Percentiles rank a stretch among this genome's conserved stretches.
phyloP scores from a whole-genome alignment of 495 filamentous ascomycete genomes.

The Jackrogersella multiformis region DNA sequence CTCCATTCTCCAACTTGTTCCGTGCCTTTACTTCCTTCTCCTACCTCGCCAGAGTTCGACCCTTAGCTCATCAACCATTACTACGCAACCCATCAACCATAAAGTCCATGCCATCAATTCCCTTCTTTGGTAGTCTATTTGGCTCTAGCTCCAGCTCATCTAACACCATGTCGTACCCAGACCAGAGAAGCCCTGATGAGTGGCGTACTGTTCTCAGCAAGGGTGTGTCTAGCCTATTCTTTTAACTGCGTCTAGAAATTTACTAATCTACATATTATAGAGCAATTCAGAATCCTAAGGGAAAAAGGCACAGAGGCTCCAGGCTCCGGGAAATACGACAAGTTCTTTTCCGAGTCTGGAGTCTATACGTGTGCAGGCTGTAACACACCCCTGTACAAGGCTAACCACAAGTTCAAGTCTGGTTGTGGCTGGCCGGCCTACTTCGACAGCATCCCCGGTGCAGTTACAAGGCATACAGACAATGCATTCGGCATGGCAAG shows the following conservation, averaged over 20 bases:
- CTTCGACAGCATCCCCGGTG: constrained; percentile 91
- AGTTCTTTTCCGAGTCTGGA: constrained; percentile 77
- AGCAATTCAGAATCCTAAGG: constrained; percentile 93
- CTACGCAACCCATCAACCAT: constrained; percentile 36
- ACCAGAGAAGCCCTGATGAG: constrained; percentile 80
- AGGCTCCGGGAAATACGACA: constrained; percentile 83
- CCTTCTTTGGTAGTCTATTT: constrained; percentile 84
- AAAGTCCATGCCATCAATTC: constrained; percentile 73
- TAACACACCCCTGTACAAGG: constrained; percentile 86
- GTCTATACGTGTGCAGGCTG: constrained; percentile 89
- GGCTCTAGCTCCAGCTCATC: constrained; percentile 60
- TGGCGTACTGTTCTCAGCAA: constrained; percentile 86
- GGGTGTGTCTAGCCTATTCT: constrained; percentile 59
- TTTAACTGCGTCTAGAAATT: constrained; percentile 13
- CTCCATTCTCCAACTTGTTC: constrained; percentile 58
- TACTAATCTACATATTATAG: constrained; percentile 54
- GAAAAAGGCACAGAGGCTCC: constrained; percentile 89
- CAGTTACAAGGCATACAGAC: constrained; percentile 83
- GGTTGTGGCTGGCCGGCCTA: constrained; percentile 99
- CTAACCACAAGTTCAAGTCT: constrained; percentile 91
- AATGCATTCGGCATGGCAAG: constrained; percentile 80
- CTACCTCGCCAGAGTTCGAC: constrained; percentile 46
- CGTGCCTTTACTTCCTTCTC: constrained; percentile 58
- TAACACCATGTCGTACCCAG: constrained; percentile 75
- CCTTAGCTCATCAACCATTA: constrained; percentile 22